Evolutionary conservation across 176 grass and related monocot species (phyloP).

Genomic region (Avena atlantica): DNA sequence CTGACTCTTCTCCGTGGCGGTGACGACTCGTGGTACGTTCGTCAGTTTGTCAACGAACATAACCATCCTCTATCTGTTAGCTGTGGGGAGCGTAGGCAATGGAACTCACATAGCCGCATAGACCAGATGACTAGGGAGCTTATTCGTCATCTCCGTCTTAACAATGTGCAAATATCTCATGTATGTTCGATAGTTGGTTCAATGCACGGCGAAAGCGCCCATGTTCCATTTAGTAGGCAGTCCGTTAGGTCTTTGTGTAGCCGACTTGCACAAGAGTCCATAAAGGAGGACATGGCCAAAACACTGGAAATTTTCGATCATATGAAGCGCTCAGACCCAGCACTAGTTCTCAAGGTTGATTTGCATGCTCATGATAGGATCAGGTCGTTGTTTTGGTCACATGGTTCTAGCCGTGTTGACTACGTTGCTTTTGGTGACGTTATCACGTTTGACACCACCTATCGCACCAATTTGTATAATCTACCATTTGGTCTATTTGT

Average conservation of each 20-base stretch:
- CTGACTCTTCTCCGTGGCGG: not conserved
- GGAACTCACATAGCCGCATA: not conserved
- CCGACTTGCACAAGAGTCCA: not conserved
- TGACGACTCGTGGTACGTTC: not conserved
- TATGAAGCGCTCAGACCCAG: not conserved
- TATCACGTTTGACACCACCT: not conserved
- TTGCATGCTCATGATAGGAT: not conserved
- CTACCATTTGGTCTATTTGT: not conserved
- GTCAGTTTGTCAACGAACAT: not conserved
- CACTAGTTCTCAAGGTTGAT: not conserved
- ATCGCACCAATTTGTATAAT: not conserved
- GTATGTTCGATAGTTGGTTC: not conserved
- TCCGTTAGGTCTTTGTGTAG: not conserved
- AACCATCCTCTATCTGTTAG: not conserved
- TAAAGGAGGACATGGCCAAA: not conserved
- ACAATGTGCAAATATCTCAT: not conserved
- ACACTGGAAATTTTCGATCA: not conserved
- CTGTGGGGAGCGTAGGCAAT: not conserved
- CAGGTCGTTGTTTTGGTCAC: not conserved
- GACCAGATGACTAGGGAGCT: not conserved
- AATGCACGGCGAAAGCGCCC: accelerated
- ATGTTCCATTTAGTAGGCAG: not conserved
- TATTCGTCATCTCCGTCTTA: not conserved
- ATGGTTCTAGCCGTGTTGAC: not conserved
- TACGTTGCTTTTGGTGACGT: not conserved